phyloP scores from a whole-genome alignment of 2,329 filamentous ascomycete genomes.

The Fusarium sp. region DNA sequence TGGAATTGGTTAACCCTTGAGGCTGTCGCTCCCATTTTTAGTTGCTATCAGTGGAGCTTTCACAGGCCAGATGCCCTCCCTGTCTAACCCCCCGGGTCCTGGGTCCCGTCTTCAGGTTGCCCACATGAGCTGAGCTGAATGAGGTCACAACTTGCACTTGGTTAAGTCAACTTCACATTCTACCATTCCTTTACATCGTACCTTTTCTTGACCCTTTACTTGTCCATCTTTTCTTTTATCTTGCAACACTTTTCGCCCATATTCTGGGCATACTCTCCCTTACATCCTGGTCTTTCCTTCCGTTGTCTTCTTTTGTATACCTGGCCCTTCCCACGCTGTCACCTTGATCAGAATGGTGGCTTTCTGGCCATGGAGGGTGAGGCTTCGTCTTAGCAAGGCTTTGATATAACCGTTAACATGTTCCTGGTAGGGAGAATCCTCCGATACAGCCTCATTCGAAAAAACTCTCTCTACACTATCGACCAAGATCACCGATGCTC shows the following conservation, averaged over 20 bases:
- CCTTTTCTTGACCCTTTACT: slow-evolving; percentile 8
- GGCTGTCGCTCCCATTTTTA: slow-evolving; percentile 9
- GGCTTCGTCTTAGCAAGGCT: slow-evolving; percentile 34
- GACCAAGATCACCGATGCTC: slow-evolving; percentile 81
- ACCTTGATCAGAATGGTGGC: slow-evolving; percentile 73
- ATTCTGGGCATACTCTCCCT: slow-evolving; percentile 17
- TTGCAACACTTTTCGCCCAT: slow-evolving; percentile 6
- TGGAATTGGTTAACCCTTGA: background rate
- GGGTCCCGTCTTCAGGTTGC: background rate
- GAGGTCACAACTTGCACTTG: slow-evolving; percentile 25
- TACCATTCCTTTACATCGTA: slow-evolving; percentile 18
- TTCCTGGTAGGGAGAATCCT: slow-evolving; percentile 75
- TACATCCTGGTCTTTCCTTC: slow-evolving; percentile 3
- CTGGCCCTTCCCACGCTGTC: slow-evolving; percentile 11
- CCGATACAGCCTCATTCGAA: slow-evolving; percentile 91
- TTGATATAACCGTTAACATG: slow-evolving; percentile 22
- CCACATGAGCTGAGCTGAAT: slow-evolving; percentile 32
- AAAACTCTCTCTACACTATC: slow-evolving; percentile 87
- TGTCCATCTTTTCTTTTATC: slow-evolving; percentile 7
- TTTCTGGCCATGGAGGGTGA: slow-evolving; percentile 86
- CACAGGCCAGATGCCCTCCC: slow-evolving; percentile 13
- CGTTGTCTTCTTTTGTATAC: slow-evolving; percentile 22
- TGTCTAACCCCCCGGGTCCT: background rate
- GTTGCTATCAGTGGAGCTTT: slow-evolving; percentile 14
- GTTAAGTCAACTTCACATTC: slow-evolving; percentile 9